Base-by-base conservation (phyloP, 2,329 filamentous ascomycete genomes). In the Aspergillus novoparasiticus region DNA sequence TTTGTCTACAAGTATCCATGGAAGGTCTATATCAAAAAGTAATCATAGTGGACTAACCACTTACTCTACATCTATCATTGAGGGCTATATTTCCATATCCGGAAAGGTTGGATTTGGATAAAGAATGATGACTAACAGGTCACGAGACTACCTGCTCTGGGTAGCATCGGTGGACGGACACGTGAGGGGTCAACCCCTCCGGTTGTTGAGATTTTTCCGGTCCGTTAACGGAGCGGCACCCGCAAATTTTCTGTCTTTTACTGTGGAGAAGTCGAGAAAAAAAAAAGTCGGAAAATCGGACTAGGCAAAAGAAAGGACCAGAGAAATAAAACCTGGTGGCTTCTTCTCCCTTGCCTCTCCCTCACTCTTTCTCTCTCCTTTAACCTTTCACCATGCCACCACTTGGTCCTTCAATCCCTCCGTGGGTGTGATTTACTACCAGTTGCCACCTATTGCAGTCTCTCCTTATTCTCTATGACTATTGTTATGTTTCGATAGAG, bases 361-460 rank as follows among this genome's bases (percentile, higher is more conserved):
- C 60, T 60, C 62, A 60, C 64, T 60, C 62, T 41, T 59, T 66
- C 57, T 50, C 58, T 67, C 63, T 55, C 48, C 50, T 58, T 64
- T 66, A 69, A 68, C 66, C 68, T 70, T 60, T 66, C 66, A 66
- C 68, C 68, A 71, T 71, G 69, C 63, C 48, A 62, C 68, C 64
- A 63, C 43, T 60, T 63, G 62, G 48, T 59, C 63, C 48, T 67
- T 64, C 59, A 41, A 66, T 68, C 61, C 66, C 68, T 68, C 66
- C 67, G 68, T 70, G 68, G 67, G 64, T 65, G 62, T 68, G 64
- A 64, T 61, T 64, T 68, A 48, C 50, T 55, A 43, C 45, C 53
- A 48, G 21, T 56, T 57, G 48, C 55, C 16, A 28, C 19, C 63
- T 61, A 58, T 50, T 60, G 46, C 19, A 55, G 58, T 61, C 60